These are phyloP conservation scores for Verticillium zaregamsianum DNA, from an alignment of 2,329 filamentous ascomycete genomes.

Conservation along the genomic window DNA sequence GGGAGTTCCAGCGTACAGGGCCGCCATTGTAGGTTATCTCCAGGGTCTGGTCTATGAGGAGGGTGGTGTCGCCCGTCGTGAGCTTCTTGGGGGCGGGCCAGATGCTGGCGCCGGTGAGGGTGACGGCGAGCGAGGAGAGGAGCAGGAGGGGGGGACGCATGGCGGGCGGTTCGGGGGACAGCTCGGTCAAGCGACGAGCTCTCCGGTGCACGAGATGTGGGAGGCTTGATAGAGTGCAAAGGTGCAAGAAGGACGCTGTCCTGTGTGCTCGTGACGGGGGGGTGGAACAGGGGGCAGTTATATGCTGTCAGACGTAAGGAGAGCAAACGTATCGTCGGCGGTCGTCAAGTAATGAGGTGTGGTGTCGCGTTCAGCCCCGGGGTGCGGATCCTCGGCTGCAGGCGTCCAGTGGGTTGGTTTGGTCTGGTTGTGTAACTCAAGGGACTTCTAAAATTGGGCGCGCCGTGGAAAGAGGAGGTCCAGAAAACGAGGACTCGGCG, in stretches of 20 bases:
- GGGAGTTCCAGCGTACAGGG: conserved; percentile 44
- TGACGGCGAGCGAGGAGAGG: not conserved
- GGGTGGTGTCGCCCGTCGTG: conserved; percentile 44
- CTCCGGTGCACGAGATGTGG: not conserved
- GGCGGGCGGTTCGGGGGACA: not conserved
- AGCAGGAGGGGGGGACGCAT: not conserved
- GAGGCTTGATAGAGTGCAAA: not conserved
- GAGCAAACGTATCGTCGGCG: not conserved
- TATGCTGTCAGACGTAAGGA: not conserved
- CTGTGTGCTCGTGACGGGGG: too few species aligned
- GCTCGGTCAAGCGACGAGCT: not conserved
- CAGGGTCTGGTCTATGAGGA: conserved; percentile 50
- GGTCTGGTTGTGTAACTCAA: not conserved
- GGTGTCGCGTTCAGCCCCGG: not conserved
- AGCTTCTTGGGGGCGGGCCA: conserved; percentile 53
- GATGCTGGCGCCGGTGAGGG: conserved; percentile 19
- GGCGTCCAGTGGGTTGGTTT: not conserved
- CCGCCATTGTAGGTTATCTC: conserved; percentile 55
- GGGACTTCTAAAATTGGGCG: not conserved
- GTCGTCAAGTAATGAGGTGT: not conserved
- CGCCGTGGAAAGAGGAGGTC: too few species aligned
- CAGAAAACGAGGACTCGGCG: not conserved
- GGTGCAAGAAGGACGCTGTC: not conserved
- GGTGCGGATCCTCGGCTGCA: not conserved
- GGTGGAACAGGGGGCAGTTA: not conserved